Evolutionary conservation across 2,329 filamentous ascomycete genomes (phyloP), one percentile per base, ranked within the genome.

Genomic region (Pseudocercospora musae): DNA sequence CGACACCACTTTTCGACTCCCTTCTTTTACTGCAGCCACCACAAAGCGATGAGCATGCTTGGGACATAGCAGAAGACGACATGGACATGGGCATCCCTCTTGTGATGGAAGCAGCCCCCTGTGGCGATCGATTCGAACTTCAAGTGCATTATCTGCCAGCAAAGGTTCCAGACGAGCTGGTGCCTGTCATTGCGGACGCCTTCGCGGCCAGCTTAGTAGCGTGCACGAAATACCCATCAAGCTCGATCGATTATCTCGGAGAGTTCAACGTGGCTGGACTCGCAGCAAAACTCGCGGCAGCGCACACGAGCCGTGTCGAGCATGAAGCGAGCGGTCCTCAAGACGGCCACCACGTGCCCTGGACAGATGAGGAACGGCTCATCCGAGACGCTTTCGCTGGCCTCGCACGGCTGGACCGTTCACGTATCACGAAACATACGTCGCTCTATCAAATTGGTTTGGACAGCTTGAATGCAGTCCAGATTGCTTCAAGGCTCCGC

Each of bases 371-470:
- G 0, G 87, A 91, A 69, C 66, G 67, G 0, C 69, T 72, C 3
- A 79, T 92, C 40, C 83, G 87, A 4, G 71, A 80, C 0, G 78
- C 86, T 0, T 74, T 93, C 18, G 81, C 85, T 0, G 77, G 77
- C 6, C 80, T 95, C 23, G 87, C 89, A 0, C 78, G 80, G 1
- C 75, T 83, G 4, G 73, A 83, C 0, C 60, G 73, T 1, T 70
- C 79, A 0, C 78, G 77, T 0, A 87, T 96, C 52, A 70, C 73
- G 3, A 81, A 81, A 11, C 73, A 83, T 9, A 91, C 87, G 0
- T 92, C 90, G 0, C 91, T 98, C 54, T 96, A 94, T 70, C 87
- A 89, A 62, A 84, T 96, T n/a, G 94, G 94, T 0, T 79, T 97
- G 3, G 93, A 97, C 75, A 97, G 93, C 73, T 95, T 98, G 70